These are phyloP conservation scores for Diaporthe capsici DNA, from an alignment of 2,329 filamentous ascomycete species.

Conservation along the genomic window DNA sequence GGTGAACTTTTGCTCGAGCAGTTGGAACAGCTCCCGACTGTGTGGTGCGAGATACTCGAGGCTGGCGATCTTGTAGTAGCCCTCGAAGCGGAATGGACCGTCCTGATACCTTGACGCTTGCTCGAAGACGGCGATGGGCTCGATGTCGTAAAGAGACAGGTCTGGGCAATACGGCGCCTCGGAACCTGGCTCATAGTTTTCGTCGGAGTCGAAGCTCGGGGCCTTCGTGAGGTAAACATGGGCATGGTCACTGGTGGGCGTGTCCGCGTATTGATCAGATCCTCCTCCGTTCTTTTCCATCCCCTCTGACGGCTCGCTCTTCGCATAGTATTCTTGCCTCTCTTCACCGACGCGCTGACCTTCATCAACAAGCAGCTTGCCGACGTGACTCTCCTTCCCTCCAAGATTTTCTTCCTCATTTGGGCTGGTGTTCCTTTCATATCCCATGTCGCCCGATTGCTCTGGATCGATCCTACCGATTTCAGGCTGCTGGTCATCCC, in stretches of 20 bases:
- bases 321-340: background rate
- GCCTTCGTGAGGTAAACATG: background rate
- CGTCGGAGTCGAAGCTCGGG: background rate
- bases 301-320: background rate
- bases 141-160: background rate
- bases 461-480: too few species aligned
- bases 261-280: background rate
- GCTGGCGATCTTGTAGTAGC: slow-evolving; percentile 17
- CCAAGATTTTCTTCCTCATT: background rate
- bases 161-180: background rate
- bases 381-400: background rate
- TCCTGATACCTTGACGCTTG: background rate
- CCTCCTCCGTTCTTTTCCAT: background rate
- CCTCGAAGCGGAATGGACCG: background rate
- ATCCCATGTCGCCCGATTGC: too few species aligned
- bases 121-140: slow-evolving; percentile 8
- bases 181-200: background rate
- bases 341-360: background rate
- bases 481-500: background rate
- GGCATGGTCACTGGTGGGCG: background rate
- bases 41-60: background rate
- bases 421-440: rapidly evolving
- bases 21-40: background rate
- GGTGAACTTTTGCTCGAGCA: slow-evolving; percentile 19
- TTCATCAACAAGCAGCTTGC: too few species aligned